Percentiles rank a stretch among this genome's conserved stretches.
Evolutionary conservation across 2,329 filamentous ascomycete genomes (phyloP).

Genomic region (Fusarium keratoplasticum): DNA sequence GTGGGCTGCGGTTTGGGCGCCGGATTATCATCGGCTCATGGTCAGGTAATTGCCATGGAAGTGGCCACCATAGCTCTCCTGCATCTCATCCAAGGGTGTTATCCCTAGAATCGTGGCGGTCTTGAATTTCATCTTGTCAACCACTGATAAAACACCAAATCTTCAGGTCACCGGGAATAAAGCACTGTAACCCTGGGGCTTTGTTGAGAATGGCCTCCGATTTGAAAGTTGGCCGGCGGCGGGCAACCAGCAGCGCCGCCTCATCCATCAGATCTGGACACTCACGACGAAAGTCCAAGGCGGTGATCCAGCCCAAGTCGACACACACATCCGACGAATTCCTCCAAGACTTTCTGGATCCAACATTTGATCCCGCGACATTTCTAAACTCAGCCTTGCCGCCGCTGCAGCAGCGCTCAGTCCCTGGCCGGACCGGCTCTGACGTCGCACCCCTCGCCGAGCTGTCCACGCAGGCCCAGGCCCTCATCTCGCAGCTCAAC

Average conservation of each 20-base stretch:
- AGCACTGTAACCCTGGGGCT: background rate
- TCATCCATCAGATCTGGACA: slow-evolving; percentile 57
- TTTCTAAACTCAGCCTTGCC: slow-evolving; percentile 87
- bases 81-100: background rate
- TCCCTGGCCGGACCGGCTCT: slow-evolving; percentile 35
- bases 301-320: slow-evolving; percentile 62
- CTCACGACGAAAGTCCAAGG: slow-evolving; percentile 51
- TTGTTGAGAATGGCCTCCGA: slow-evolving; percentile 46
- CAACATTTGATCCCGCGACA: slow-evolving; percentile 83
- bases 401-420: slow-evolving; percentile 65
- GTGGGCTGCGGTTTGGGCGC: slow-evolving; percentile 24
- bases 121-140: background rate
- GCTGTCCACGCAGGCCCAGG: slow-evolving; percentile 83
- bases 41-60: slow-evolving; percentile 1
- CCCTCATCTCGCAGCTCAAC: slow-evolving; percentile 87
- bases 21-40: slow-evolving; percentile 52
- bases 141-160: background rate
- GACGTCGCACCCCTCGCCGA: slow-evolving; percentile 74
- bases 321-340: slow-evolving; percentile 77
- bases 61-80: slow-evolving; percentile 27
- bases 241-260: slow-evolving; percentile 59
- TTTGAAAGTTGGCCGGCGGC: slow-evolving; percentile 52
- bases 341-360: slow-evolving; percentile 79
- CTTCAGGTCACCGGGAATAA: background rate
- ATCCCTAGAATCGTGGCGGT: slow-evolving; percentile 15